Base-by-base conservation (phyloP, 306 rosid species). In the Citrullus mucosospermus region DNA sequence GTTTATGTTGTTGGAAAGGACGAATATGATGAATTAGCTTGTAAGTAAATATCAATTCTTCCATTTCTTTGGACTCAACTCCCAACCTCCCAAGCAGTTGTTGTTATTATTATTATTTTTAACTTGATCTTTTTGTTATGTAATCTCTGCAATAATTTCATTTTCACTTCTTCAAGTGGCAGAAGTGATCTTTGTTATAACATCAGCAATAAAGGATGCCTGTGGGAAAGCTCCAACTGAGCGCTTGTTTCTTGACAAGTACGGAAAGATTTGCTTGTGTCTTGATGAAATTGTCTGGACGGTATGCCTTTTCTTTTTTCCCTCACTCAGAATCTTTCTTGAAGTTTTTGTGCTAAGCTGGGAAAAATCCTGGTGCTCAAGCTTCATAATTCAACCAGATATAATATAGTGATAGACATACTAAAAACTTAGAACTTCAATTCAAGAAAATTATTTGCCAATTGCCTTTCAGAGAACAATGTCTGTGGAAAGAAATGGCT, bases 281-380 rank as follows among this genome's bases (percentile, higher is more conserved):
- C 86, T 95, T 80, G 98, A 95, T 85, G 98, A 95, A 87, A 86
- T 95, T 77, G 96, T 95, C 56, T 95, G 98, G 97, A 87, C 90
- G 96, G 97, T 95, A 80, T 80, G 88, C 56, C 46, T 38, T 81
- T 56, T 53, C 56, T 13, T 73, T 68, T 68, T 4, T 22, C 57
- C 34, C 53, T 13, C 55, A 34, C 76, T 85, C 68, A 41, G 20
- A 55, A 59, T 60, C 43, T 16, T 48, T 60, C 4, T 18, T 44
- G 54, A 28, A 81, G 55, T 14, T 38, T 43, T 68, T 20, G 48
- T 68, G 72, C 28, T 36, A 13, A 65, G 48, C 68, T 61, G 68
- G 41, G 17, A 12, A 12, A 30, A 28, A 6, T 62, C 38, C 28
- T 12, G 66, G 41, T 39, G 43, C 68, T 62, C 16, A 18, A 34